A percentile compares a stretch with the other conserved stretches of the same genome.
These are phyloP conservation scores for Cercospora janseana DNA, from an alignment of 2,329 filamentous ascomycete species.

Conservation along the genomic window DNA sequence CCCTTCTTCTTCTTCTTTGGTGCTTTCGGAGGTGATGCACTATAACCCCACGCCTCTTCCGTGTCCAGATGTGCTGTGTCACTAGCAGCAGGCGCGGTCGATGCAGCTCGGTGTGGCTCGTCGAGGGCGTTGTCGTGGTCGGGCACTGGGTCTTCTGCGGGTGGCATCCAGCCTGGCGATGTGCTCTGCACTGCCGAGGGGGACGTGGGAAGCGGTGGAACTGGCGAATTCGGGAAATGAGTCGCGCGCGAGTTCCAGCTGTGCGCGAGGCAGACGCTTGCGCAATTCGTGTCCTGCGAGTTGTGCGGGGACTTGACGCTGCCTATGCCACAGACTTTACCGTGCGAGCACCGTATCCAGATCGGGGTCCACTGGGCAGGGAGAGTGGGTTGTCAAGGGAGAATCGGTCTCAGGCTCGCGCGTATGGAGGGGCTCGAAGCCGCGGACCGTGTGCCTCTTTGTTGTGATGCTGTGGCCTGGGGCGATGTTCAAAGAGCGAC, in stretches of 20 bases:
- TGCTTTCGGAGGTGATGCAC: conserved; percentile 18
- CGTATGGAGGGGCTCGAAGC: too few relatives aligned
- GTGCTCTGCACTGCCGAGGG: neutral
- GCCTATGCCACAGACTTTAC: too few relatives aligned
- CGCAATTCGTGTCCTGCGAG: too few relatives aligned
- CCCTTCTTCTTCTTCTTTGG: conserved; percentile 34
- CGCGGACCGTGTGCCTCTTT: neutral
- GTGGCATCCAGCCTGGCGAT: conserved; percentile 27
- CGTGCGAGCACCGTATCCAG: too few relatives aligned
- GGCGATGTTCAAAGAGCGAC: too few relatives aligned
- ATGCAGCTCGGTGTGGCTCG: conserved; percentile 20
- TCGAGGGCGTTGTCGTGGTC: conserved; percentile 31
- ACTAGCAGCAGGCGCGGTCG: conserved; percentile 15
- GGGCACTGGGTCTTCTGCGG: conserved; percentile 27
- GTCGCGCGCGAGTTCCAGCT: too few relatives aligned
- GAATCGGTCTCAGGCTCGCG: too few relatives aligned
- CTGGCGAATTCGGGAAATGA: too few relatives aligned
- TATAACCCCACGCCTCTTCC: conserved; percentile 21
- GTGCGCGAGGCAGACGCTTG: too few relatives aligned
- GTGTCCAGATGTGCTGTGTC: conserved; percentile 14
- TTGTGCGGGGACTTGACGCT: too few relatives aligned
- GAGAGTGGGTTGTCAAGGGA: too few relatives aligned
- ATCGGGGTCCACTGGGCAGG: too few relatives aligned
- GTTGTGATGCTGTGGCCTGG: neutral
- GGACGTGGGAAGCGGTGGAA: neutral